phyloP scores from a whole-genome alignment of 805 yeast genomes.

The Saitoella complicata region DNA sequence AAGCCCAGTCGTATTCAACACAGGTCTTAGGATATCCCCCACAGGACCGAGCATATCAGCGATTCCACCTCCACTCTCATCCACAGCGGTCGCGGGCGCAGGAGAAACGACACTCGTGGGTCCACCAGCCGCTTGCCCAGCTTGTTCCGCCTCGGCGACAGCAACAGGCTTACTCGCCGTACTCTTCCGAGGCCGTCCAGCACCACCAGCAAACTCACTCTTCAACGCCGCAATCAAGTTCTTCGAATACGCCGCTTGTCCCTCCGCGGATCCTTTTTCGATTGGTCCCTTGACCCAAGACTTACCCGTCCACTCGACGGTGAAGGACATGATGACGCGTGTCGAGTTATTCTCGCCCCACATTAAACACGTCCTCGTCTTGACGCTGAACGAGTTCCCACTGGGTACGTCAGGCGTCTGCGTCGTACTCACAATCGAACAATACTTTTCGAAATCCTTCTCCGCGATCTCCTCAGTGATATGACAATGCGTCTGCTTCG shows the following conservation, averaged over 20 bases:
- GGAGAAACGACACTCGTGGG: neutral
- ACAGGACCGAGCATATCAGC: neutral
- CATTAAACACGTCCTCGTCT: constrained; percentile 51
- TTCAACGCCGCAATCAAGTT: constrained; percentile 29
- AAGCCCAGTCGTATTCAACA: constrained; percentile 5
- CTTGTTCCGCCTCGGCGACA: constrained; percentile 1
- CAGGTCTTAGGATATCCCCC: constrained; percentile 7
- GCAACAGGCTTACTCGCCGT: constrained; percentile 3
- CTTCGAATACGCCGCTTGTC: constrained; percentile 52
- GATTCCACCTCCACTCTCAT: neutral
- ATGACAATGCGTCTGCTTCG: constrained; percentile 72
- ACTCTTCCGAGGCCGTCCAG: constrained; percentile 5
- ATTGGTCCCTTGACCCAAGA: constrained; percentile 86
- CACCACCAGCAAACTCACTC: constrained; percentile 3
- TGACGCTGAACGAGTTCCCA: constrained; percentile 64
- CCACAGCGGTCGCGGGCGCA: neutral
- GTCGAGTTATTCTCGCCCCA: constrained; percentile 62
- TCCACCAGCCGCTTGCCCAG: neutral
- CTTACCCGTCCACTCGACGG: constrained; percentile 75
- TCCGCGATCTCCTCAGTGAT: constrained; percentile 47
- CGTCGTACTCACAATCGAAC: constrained; percentile 47
- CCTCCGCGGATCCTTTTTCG: constrained; percentile 68
- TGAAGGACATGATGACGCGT: constrained; percentile 44
- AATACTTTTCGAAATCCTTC: constrained; percentile 35
- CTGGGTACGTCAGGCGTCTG: constrained; percentile 91